phyloP scores from a whole-genome alignment of 1,284 basidiomycete species.

The Ceratobasidium theobromae region DNA sequence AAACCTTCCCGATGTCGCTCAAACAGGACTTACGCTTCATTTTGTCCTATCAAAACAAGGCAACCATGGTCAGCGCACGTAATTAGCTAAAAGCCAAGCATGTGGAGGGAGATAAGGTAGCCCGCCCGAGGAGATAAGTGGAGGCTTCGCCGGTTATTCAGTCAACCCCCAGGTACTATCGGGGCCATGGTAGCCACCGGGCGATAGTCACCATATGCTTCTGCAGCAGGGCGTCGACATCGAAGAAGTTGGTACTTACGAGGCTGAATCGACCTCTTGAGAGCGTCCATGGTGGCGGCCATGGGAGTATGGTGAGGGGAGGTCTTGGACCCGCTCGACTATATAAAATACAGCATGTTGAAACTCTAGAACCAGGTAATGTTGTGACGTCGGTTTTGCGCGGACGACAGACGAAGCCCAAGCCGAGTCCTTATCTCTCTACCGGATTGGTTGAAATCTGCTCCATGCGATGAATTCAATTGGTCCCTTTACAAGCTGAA shows the following conservation, averaged over 20 bases:
- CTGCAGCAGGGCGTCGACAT: slow-evolving; percentile 2
- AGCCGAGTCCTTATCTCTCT: slow-evolving; percentile 11
- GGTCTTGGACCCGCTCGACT: background rate
- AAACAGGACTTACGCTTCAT: slow-evolving; percentile 5
- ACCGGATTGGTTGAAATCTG: slow-evolving; percentile 14
- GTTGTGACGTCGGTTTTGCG: slow-evolving; percentile 24
- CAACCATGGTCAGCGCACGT: background rate
- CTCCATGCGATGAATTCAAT: slow-evolving; percentile 1
- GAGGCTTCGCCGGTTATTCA: background rate
- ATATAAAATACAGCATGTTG: slow-evolving; percentile 17
- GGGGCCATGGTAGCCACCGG: background rate
- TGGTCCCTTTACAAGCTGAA: background rate
- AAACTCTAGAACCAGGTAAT: slow-evolving; percentile 10
- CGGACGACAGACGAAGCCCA: slow-evolving; percentile 4
- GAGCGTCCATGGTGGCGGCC: slow-evolving; percentile 22
- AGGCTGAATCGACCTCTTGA: slow-evolving; percentile 23
- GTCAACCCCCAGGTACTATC: background rate
- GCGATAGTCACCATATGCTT: slow-evolving; percentile 10
- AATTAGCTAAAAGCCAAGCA: background rate
- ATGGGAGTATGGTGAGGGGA: slow-evolving; percentile 3
- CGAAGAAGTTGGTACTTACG: background rate
- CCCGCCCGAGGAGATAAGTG: background rate
- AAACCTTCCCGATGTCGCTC: background rate
- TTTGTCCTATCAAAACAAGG: slow-evolving; percentile 2
- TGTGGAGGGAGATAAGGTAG: background rate